Percentiles rank a stretch among this genome's conserved stretches.
Conservation (phyloP, 805 yeast genomes). For the Wickerhamiella allomyrinae region DNA sequence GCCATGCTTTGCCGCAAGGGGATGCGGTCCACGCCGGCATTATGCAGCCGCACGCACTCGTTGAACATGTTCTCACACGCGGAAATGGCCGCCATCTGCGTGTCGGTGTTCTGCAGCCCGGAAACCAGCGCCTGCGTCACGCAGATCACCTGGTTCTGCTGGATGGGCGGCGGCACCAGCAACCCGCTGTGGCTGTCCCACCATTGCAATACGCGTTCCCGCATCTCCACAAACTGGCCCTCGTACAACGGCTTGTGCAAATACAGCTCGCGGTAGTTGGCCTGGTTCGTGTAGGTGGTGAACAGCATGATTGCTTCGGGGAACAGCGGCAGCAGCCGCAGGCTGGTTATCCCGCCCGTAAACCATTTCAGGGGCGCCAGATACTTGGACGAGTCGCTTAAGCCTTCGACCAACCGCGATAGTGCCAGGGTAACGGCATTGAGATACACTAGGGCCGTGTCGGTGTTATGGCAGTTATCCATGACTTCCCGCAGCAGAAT, state of each 20-base stretch:
- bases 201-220: background rate
- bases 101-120: constrained; percentile 3
- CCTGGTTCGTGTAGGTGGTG: background rate
- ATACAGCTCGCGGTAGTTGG: background rate
- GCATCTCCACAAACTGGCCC: background rate
- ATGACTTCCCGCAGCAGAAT: background rate
- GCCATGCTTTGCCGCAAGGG: background rate
- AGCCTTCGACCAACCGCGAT: background rate
- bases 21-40: background rate
- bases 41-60: background rate
- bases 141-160: background rate
- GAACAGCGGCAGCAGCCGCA: background rate
- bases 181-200: background rate
- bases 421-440: background rate
- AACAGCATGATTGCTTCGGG: background rate
- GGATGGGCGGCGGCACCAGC: background rate
- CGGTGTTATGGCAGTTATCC: constrained; percentile 1
- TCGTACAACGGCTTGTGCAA: background rate
- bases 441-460: background rate
- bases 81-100: constrained; percentile 2
- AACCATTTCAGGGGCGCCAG: background rate
- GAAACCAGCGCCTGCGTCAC: background rate
- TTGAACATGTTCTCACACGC: background rate
- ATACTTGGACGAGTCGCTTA: constrained; percentile 1
- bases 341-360: background rate